Base-by-base conservation (phyloP, 768 basidiomycete genomes). In the Leccinum pellstonianum region DNA sequence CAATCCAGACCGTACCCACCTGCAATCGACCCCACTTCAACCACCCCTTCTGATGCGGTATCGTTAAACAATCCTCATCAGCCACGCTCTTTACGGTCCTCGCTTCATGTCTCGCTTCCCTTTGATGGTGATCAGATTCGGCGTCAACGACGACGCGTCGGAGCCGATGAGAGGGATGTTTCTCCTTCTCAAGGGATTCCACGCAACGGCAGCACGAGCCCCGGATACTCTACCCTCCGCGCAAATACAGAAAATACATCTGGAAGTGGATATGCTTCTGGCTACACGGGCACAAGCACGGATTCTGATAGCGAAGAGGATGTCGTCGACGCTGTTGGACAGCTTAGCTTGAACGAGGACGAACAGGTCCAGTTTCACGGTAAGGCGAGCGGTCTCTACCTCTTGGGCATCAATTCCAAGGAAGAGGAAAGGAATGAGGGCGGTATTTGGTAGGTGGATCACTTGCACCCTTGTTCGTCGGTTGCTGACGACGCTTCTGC, bases 261-360 rank as follows among this genome's bases (percentile, higher is more conserved):
- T 33, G 64, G 62, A 19, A 21, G 63, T 33, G 70, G 60, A 48
- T 64, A 66, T 41, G 62, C 66, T 6, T 63, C 64, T 37, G 70
- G 68, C 15, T 66, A 72, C 46, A 70, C 68, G 65, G 70, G 62
- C 6, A 55, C 65, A 25, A 72, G 78, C 65, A 71, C 76, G 3
- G 72, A 72, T 19, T 68, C 70, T 8, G 71, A 72, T 19, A 74
- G 74, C 38, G 80, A 80, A 50, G 79, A 78, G 50, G 79, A 81
- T 56, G 70, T 88, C 4, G 80, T 82, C 31, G 85, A 86, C 58
- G 91, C 91, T 29, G 82, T 94, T 5, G 93, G 93, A 3, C 92
- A 95, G 74, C 77, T 95, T 59, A 91, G 89, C 62, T 67, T 95
- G 65, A 93, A 95, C 66, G 93, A 95, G 76, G 90, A 94, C 56